Evolutionary conservation across 2,329 filamentous ascomycete genomes (phyloP).

Genomic region (Aureobasidium sp.): DNA sequence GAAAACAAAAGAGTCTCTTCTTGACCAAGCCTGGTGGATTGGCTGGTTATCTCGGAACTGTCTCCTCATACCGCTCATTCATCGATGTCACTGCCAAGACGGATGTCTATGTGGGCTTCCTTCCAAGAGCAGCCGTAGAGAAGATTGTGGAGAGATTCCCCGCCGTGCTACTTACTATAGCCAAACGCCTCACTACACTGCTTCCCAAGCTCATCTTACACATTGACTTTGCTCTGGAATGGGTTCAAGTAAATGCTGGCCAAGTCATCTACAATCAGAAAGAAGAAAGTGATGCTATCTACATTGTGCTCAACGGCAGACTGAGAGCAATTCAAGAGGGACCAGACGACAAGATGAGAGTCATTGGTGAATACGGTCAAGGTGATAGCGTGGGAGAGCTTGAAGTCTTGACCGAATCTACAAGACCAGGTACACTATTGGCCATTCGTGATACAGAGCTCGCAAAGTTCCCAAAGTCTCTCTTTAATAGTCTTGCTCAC

Average conservation of each 20-base stretch:
- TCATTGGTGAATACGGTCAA: slow-evolving; percentile 88
- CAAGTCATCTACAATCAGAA: slow-evolving; percentile 90
- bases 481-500: slow-evolving; percentile 96
- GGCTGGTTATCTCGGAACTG: slow-evolving; percentile 87
- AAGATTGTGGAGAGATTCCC: slow-evolving; percentile 89
- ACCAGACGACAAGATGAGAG: slow-evolving; percentile 72
- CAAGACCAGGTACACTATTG: slow-evolving; percentile 82
- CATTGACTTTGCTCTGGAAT: slow-evolving; percentile 96
- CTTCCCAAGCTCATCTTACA: slow-evolving; percentile 85
- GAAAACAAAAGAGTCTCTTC: slow-evolving; percentile 60
- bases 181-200: slow-evolving; percentile 84
- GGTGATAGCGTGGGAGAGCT: slow-evolving; percentile 96
- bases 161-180: slow-evolving; percentile 88
- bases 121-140: slow-evolving; percentile 78
- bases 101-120: slow-evolving; percentile 93
- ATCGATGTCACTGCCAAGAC: slow-evolving; percentile 97
- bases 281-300: slow-evolving; percentile 96
- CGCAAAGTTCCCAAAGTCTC: slow-evolving; percentile 87
- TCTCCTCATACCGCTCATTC: slow-evolving; percentile 92
- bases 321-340: slow-evolving; percentile 77
- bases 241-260: slow-evolving; percentile 92
- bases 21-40: slow-evolving; percentile 91
- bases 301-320: slow-evolving; percentile 91
- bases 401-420: slow-evolving; percentile 92
- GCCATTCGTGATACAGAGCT: slow-evolving; percentile 95